phyloP scores from a whole-genome alignment of 2,329 filamentous ascomycete genomes.

The Tolypocladium cylindrosporum region DNA sequence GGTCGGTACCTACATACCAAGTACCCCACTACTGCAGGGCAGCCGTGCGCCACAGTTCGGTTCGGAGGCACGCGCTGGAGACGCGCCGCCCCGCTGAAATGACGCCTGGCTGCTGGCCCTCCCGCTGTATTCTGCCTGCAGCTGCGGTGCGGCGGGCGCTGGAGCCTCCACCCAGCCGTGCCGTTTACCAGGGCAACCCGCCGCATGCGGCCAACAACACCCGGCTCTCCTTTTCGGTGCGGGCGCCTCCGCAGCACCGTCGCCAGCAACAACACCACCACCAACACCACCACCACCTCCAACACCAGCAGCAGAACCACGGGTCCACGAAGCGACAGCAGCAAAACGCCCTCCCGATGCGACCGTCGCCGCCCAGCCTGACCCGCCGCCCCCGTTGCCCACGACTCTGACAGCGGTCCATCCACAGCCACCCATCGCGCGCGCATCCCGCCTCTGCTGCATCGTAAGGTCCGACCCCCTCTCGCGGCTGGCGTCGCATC shows the following conservation, averaged over 20 bases:
- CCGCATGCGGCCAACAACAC: neutral
- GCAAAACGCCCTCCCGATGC: neutral
- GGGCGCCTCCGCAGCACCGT: neutral
- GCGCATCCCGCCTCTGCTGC: neutral
- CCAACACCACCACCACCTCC: neutral
- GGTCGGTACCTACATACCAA: no score
- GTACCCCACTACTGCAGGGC: no score
- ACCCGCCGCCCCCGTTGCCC: slow-evolving; percentile 2
- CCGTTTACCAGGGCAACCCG: neutral
- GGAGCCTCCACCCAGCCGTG: neutral
- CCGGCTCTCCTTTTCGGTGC: neutral
- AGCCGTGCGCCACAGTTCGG: neutral
- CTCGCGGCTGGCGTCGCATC: neutral
- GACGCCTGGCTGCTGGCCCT: neutral
- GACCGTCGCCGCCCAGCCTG: neutral
- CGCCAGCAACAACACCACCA: neutral
- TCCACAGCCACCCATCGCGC: neutral
- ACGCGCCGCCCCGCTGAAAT: neutral
- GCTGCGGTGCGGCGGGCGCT: neutral
- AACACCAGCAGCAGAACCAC: neutral
- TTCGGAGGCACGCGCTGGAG: neutral
- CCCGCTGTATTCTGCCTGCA: neutral
- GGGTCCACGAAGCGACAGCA: neutral
- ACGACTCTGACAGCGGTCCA: slow-evolving; percentile 6
- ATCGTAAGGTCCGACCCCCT: neutral